phyloP scores from a whole-genome alignment of 257 asterid genomes.

The Salvia miltiorrhiza region DNA sequence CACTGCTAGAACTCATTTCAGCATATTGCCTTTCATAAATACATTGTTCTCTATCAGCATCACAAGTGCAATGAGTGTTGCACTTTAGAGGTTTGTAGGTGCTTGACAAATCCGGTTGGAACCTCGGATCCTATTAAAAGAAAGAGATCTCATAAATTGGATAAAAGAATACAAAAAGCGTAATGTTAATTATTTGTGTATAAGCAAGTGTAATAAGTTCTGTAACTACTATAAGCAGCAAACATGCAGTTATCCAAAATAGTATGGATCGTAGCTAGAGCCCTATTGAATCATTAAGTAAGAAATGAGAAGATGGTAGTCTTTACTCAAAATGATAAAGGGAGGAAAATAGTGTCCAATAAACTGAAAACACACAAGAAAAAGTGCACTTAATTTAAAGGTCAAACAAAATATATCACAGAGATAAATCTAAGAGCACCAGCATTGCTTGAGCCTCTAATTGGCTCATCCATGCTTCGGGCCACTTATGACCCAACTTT shows the following conservation, averaged over 20 bases:
- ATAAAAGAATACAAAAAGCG: constrained; percentile 11
- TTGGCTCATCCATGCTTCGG: no score
- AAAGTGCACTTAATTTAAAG: neutral
- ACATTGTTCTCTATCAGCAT: constrained; percentile 64
- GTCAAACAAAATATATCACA: no score
- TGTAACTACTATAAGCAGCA: neutral
- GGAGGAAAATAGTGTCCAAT: neutral
- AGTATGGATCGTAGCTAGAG: neutral
- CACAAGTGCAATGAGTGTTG: constrained; percentile 82
- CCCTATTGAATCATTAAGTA: neutral
- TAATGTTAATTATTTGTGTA: neutral
- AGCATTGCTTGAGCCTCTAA: no score
- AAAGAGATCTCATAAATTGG: constrained; percentile 1
- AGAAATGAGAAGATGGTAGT: neutral
- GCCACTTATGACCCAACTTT: no score
- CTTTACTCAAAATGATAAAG: no score
- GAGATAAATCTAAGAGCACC: no score
- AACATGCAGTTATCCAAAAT: neutral
- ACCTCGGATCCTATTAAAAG: constrained; percentile 75
- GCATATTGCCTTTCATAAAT: constrained; percentile 90
- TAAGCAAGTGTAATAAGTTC: constrained; percentile 11
- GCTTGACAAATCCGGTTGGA: constrained; percentile 79
- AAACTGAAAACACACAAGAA: neutral
- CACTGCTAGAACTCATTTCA: constrained; percentile 98
- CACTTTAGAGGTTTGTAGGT: constrained; percentile 84